Conservation (phyloP, 352 stramenopile genomes). For the Phytophthora multivora region DNA sequence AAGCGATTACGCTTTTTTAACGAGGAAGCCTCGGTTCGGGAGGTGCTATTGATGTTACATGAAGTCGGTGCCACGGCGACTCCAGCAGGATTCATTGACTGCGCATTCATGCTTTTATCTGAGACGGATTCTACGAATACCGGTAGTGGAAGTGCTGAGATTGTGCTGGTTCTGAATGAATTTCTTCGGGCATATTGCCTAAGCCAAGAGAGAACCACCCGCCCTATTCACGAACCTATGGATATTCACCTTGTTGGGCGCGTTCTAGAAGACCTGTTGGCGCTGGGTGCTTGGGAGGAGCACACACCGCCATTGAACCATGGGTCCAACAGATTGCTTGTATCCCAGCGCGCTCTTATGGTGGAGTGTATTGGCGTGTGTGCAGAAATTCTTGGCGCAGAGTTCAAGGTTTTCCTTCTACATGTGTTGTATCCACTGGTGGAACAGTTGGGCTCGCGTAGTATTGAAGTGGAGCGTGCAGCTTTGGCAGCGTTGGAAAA, state of each 20-base stretch:
- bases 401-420: constrained; percentile 71
- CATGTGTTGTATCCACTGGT: constrained; percentile 81
- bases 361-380: constrained; percentile 80
- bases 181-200: constrained; percentile 47
- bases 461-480: constrained; percentile 66
- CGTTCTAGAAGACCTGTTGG: constrained; percentile 76
- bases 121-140: constrained; percentile 8
- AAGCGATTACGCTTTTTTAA: constrained; percentile 79
- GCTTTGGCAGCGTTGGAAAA: constrained; percentile 73
- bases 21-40: constrained; percentile 62
- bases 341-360: constrained; percentile 64
- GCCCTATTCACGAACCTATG: constrained; percentile 14
- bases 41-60: constrained; percentile 51
- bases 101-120: constrained; percentile 53
- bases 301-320: constrained; percentile 3
- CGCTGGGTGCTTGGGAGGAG: constrained; percentile 50
- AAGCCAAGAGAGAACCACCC: not conserved
- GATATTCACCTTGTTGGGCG: constrained; percentile 73
- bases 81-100: constrained; percentile 71
- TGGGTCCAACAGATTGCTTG: constrained; percentile 15
- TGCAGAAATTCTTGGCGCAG: constrained; percentile 57
- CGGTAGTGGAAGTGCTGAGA: constrained; percentile 31
- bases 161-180: constrained; percentile 73
- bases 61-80: constrained; percentile 53
- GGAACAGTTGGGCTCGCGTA: constrained; percentile 76